phyloP scores from a whole-genome alignment of 805 yeast species.

The Kodamaea neixiangensis region DNA sequence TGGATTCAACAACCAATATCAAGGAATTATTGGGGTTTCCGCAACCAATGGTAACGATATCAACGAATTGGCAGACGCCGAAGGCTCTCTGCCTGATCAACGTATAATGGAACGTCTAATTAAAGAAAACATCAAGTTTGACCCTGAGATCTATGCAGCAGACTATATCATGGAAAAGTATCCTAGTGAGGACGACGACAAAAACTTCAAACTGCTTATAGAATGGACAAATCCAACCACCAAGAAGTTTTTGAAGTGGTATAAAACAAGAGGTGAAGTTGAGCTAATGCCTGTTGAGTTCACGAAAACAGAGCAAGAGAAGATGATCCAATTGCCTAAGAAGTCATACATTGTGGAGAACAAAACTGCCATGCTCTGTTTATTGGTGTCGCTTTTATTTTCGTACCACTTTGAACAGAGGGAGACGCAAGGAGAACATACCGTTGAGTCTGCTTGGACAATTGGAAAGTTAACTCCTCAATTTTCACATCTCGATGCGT shows the following conservation, averaged over 20 bases:
- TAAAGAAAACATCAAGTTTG: slow-evolving; percentile 74
- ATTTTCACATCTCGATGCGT: slow-evolving; percentile 65
- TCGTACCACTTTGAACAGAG: slow-evolving; percentile 75
- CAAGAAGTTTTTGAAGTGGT: slow-evolving; percentile 49
- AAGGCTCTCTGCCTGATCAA: slow-evolving; percentile 55
- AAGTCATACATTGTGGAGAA: slow-evolving; percentile 59
- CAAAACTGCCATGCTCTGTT: slow-evolving; percentile 52
- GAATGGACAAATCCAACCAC: slow-evolving; percentile 55
- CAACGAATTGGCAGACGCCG: slow-evolving; percentile 84
- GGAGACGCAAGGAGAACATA: slow-evolving; percentile 68
- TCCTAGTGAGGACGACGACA: slow-evolving; percentile 56
- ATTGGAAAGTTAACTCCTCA: slow-evolving; percentile 86
- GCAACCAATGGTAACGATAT: slow-evolving; percentile 85
- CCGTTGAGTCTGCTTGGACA: slow-evolving; percentile 91
- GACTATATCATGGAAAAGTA: slow-evolving; percentile 69
- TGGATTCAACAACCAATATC: slow-evolving; percentile 78
- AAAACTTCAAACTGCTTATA: slow-evolving; percentile 45
- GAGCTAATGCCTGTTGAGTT: slow-evolving; percentile 51
- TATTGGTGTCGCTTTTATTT: slow-evolving; percentile 68
- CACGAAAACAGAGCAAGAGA: slow-evolving; percentile 60
- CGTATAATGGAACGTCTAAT: slow-evolving; percentile 66
- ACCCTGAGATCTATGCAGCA: slow-evolving; percentile 84
- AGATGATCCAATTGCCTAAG: slow-evolving; percentile 68
- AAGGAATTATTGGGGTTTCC: slow-evolving; percentile 62
- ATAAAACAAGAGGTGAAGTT: slow-evolving; percentile 36